Conservation (phyloP, 208 protist species). For the Leishmania arabica region DNA sequence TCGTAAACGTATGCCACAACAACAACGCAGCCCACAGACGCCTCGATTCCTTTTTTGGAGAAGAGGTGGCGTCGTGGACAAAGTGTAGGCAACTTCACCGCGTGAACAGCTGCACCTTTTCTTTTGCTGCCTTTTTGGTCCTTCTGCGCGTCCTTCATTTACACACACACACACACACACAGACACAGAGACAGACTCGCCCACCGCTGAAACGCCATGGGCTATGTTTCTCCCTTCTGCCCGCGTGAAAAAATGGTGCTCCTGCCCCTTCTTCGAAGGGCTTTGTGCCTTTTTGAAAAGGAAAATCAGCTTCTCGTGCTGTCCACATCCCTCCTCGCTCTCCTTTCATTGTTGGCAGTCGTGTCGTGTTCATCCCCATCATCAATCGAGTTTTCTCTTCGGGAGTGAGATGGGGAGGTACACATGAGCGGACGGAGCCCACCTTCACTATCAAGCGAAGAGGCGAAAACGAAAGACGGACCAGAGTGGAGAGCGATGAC, state of each 20-base stretch:
- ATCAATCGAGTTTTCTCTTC: not conserved
- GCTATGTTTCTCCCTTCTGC: not conserved
- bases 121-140: not conserved
- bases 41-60: not conserved
- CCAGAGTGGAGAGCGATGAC: not conserved
- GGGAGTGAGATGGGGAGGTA: not conserved
- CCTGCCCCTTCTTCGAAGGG: not conserved
- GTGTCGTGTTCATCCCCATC: not conserved
- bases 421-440: not conserved
- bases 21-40: not conserved
- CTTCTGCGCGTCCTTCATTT: not conserved
- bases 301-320: not conserved
- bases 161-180: not conserved
- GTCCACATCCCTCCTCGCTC: not conserved
- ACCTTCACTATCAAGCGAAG: not conserved
- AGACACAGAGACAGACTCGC: not conserved
- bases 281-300: not conserved
- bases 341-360: not conserved
- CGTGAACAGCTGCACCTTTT: not conserved
- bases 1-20: not conserved
- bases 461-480: slow-evolving; percentile 8
- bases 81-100: not conserved
- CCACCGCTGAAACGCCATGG: not conserved
- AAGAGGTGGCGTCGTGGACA: not conserved
- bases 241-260: not conserved